Evolutionary conservation across 352 stramenopile genomes (phyloP), one percentile per base, ranked within the genome.

Genomic region (Globisporangium cylindrosporum): DNA sequence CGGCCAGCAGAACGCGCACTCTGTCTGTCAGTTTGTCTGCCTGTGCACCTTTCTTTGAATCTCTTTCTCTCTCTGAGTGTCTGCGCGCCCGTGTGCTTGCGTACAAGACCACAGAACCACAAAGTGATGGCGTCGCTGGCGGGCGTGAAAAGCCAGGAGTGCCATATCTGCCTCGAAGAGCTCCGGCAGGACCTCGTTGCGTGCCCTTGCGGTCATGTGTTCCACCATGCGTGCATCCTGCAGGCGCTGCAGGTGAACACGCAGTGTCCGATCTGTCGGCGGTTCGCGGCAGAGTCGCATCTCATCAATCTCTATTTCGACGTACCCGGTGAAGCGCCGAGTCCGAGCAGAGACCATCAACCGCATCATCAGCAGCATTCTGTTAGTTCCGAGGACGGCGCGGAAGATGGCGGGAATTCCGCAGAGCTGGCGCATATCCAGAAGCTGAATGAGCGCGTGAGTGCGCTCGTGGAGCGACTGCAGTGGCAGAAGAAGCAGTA

Each of bases 81-180:
- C 8, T 34, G 29, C 51, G 22, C 24, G 10, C 24, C 1, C 9
- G 51, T 34, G 8, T 34, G 12, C 29, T 4, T 32, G 12, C 12
- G 15, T 48, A 48, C 41, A 14, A n/a, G 24, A n/a, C 24, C 25
- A 48, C 22, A 56, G 27, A 34, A 46, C 24, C 15, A 24, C 7
- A 38, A 38, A 25, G 24, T n/a, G 24, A 67, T 62, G 53, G 55
- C 53, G 24, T 60, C 43, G 15, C 53, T 53, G 22, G n/a, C 38
- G n/a, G 38, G 60, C 36, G 48, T 41, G 60, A 83, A 81, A 61
- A 73, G 67, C 61, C 84, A 90, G 66, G 84, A 92, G 60, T 94
- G 86, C 73, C 86, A 93, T 65, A 94, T 94, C 65, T 94, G 86
- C 41, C 78, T 94, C 22, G 85, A 94, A 54, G 85, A 94, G 62